These are phyloP conservation scores for Bullera alba DNA, from an alignment of 768 basidiomycete species.

Conservation along the genomic window DNA sequence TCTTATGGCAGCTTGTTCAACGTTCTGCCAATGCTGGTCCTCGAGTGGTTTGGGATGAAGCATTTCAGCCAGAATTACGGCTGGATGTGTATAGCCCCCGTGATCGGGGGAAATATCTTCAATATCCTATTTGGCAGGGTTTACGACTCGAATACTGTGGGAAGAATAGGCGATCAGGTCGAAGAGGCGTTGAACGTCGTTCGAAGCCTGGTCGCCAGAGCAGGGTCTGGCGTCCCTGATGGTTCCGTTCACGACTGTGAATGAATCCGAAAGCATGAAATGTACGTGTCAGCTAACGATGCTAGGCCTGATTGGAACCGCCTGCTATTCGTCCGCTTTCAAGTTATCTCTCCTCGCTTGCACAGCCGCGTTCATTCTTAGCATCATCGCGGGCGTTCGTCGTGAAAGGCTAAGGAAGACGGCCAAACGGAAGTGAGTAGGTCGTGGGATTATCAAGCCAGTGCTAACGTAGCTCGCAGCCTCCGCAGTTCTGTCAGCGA, in stretches of 20 bases:
- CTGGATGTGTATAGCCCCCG: slow-evolving; percentile 63
- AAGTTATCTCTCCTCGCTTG: neutral
- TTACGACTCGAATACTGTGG: slow-evolving; percentile 62
- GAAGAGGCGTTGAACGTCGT: too few species aligned
- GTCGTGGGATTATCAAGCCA: neutral
- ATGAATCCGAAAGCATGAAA: too few species aligned
- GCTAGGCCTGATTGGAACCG: neutral
- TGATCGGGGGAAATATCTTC: slow-evolving; percentile 70
- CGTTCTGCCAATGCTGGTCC: slow-evolving; percentile 63
- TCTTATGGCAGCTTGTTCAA: slow-evolving; percentile 71
- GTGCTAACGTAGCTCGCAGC: too few species aligned
- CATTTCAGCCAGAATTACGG: slow-evolving; percentile 91
- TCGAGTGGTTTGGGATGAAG: slow-evolving; percentile 89
- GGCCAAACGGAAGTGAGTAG: neutral
- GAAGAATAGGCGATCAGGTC: too few species aligned
- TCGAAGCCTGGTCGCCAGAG: too few species aligned
- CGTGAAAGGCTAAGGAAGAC: neutral
- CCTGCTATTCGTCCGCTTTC: neutral
- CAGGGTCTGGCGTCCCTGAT: too few species aligned
- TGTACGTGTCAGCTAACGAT: neutral
- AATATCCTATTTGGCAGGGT: slow-evolving; percentile 76
- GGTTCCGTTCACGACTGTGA: too few species aligned
- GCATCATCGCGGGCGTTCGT: neutral
- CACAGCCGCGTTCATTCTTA: neutral
- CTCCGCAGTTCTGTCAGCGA: too few species aligned